Conservation (phyloP, 495 filamentous ascomycete genomes). For the Penicillium antarcticum region DNA sequence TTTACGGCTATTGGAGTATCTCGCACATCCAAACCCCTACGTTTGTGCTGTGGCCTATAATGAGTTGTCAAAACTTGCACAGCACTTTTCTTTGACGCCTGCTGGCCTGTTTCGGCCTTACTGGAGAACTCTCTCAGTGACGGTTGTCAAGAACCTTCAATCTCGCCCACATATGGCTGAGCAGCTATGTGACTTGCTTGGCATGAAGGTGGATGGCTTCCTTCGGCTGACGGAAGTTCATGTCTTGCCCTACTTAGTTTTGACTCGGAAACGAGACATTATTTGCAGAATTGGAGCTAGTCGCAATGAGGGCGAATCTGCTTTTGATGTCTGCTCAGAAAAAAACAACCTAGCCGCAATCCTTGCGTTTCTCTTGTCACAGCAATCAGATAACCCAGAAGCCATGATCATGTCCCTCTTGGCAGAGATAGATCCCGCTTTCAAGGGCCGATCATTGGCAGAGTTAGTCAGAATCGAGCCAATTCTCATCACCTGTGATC, state of each 20-base stretch:
- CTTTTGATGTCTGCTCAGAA: conserved; percentile 58
- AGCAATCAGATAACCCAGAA: conserved; percentile 64
- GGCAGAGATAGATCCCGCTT: conserved; percentile 60
- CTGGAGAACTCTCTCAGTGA: conserved; percentile 77
- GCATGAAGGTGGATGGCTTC: conserved; percentile 67
- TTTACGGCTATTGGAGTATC: conserved; percentile 76
- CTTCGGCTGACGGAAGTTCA: conserved; percentile 74
- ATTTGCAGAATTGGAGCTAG: conserved; percentile 77
- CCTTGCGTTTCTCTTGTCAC: conserved; percentile 72
- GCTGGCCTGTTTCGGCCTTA: conserved; percentile 75
- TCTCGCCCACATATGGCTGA: conserved; percentile 77
- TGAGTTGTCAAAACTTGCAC: conserved; percentile 68
- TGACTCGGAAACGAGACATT: conserved; percentile 71
- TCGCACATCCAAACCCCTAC: conserved; percentile 78
- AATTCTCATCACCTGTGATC: conserved; percentile 67
- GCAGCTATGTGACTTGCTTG: conserved; percentile 73
- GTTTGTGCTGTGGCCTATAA: conserved; percentile 76
- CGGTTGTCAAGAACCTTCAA: conserved; percentile 75
- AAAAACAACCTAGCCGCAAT: conserved; percentile 73
- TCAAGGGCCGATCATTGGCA: conserved; percentile 60
- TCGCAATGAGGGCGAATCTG: conserved; percentile 55
- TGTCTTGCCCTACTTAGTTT: conserved; percentile 80
- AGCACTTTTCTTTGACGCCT: conserved; percentile 54
- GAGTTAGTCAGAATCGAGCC: conserved; percentile 74
- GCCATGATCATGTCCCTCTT: conserved; percentile 65